Conservation (phyloP, 306 rosid species). For the Quercus aquifolioides region DNA sequence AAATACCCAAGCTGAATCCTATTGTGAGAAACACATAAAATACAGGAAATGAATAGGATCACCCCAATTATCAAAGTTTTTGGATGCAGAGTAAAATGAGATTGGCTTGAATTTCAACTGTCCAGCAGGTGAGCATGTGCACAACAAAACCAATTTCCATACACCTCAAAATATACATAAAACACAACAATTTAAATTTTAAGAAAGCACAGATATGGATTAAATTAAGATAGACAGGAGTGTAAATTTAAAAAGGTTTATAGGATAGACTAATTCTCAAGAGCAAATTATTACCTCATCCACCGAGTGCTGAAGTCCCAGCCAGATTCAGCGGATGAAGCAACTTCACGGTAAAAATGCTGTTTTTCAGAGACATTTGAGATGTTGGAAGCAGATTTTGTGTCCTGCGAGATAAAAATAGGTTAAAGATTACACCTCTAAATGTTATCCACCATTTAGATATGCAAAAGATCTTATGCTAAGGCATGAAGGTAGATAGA, state of each 20-base stretch:
- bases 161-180: background rate
- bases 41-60: background rate
- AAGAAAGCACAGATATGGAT: background rate
- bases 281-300: conserved; percentile 63
- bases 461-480: conserved; percentile 3
- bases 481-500: conserved; percentile 2
- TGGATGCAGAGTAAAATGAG: background rate
- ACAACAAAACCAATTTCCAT: background rate
- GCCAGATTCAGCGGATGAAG: conserved; percentile 87
- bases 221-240: background rate
- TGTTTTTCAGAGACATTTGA: conserved; percentile 42
- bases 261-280: background rate
- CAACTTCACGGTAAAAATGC: conserved; percentile 62
- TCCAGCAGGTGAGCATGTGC: background rate
- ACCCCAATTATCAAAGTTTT: background rate
- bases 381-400: conserved; percentile 63
- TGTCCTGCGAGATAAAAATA: conserved; percentile 47
- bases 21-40: too few relatives aligned
- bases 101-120: background rate
- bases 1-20: too few relatives aligned
- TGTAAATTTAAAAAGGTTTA: background rate
- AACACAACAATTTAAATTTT: background rate
- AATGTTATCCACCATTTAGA: conserved; percentile 10
- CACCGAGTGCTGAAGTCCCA: conserved; percentile 97
- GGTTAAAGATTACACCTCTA: conserved; percentile 1